Conservation (phyloP, 352 stramenopile genomes). For the Phytophthora syringae region DNA sequence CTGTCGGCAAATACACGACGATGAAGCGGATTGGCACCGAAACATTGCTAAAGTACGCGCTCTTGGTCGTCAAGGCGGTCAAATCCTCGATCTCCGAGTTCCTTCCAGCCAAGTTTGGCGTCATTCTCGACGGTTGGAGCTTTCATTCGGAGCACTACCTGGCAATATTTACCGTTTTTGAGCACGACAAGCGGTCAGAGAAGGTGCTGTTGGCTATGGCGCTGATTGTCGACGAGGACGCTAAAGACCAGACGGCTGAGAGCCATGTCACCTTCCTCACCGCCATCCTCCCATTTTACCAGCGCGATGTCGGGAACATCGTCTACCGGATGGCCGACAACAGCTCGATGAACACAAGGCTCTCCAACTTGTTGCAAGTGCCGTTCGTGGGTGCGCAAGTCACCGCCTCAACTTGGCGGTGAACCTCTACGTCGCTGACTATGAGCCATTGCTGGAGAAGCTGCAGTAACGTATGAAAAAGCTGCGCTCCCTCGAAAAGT, state of each 20-base stretch:
- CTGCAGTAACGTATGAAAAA: too few relatives aligned
- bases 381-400: background rate
- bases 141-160: background rate
- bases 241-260: background rate
- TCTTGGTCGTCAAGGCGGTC: background rate
- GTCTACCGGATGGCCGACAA: too few relatives aligned
- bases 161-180: background rate
- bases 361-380: too few relatives aligned
- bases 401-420: background rate
- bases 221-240: background rate
- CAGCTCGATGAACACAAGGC: too few relatives aligned
- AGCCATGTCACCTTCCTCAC: background rate
- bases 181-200: background rate
- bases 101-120: background rate
- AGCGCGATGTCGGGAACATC: too few relatives aligned
- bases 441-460: too few relatives aligned
- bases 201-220: background rate
- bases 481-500: too few relatives aligned
- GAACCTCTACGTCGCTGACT: too few relatives aligned
- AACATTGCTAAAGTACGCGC: conserved; percentile 1
- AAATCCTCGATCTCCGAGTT: background rate
- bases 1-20: conserved; percentile 2
- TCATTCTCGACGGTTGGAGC: conserved; percentile 3
- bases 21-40: conserved; percentile 5
- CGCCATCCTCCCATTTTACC: too few relatives aligned